phyloP scores from a whole-genome alignment of 306 rosid species.

The Prunus fruticosa region DNA sequence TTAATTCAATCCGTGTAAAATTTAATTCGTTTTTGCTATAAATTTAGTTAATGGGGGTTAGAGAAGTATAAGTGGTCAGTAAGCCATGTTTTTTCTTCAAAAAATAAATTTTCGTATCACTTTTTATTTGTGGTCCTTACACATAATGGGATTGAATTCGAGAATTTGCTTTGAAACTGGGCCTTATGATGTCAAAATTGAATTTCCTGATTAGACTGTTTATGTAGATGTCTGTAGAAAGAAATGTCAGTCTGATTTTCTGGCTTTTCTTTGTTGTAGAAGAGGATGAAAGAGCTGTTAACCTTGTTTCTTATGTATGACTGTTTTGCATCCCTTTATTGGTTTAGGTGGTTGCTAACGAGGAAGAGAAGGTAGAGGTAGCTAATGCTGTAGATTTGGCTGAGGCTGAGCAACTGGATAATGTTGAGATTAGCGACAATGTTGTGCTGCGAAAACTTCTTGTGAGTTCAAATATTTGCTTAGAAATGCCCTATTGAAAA shows the following conservation, averaged over 20 bases:
- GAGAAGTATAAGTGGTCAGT: neutral
- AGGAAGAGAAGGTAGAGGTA: conserved; percentile 20
- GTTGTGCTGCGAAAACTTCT: conserved; percentile 78
- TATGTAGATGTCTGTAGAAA: neutral
- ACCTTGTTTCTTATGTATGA: neutral
- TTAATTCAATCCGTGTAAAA: neutral
- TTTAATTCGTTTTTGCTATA: neutral
- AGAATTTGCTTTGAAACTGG: neutral
- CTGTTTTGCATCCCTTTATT: neutral
- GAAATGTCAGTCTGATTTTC: neutral
- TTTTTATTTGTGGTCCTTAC: neutral
- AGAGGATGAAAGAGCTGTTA: neutral
- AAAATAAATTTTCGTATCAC: neutral
- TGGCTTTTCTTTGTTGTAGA: neutral
- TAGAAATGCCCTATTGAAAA: conserved; percentile 36
- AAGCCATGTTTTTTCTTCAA: neutral
- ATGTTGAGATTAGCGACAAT: conserved; percentile 44
- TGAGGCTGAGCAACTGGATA: conserved; percentile 30
- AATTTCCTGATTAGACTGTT: neutral
- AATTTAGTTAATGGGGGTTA: neutral
- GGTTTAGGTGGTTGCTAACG: conserved; percentile 40
- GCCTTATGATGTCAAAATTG: neutral
- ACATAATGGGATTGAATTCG: neutral
- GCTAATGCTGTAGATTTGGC: neutral
- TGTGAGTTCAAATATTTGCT: conserved; percentile 60